Percentiles rank a stretch among this genome's conserved stretches.
phyloP scores from a whole-genome alignment of 2,329 filamentous ascomycete genomes.

The Penicillium capsulatum region DNA sequence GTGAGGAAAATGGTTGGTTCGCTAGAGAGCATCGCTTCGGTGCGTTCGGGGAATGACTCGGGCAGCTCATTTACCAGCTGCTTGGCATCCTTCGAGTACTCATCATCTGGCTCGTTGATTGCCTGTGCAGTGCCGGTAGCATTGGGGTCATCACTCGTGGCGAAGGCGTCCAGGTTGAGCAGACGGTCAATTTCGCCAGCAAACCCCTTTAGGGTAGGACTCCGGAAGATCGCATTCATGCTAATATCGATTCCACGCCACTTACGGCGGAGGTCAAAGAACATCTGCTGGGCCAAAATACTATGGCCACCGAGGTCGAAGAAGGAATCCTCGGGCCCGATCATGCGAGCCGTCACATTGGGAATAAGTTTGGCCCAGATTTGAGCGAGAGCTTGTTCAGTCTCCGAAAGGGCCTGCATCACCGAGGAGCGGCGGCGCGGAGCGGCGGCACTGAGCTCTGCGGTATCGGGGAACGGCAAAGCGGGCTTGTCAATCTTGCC shows the following conservation, averaged over 20 bases:
- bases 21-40: slow-evolving; percentile 31
- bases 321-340: slow-evolving; percentile 62
- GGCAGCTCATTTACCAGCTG: slow-evolving; percentile 51
- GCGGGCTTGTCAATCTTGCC: slow-evolving; percentile 77
- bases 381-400: slow-evolving; percentile 63
- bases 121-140: slow-evolving; percentile 42
- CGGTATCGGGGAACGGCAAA: slow-evolving; percentile 74
- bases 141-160: slow-evolving; percentile 38
- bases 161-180: slow-evolving; percentile 46
- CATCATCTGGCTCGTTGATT: slow-evolving; percentile 40
- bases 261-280: slow-evolving; percentile 64
- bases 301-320: slow-evolving; percentile 79
- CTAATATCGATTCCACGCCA: slow-evolving; percentile 62
- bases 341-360: slow-evolving; percentile 62
- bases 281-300: slow-evolving; percentile 74
- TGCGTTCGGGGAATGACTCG: slow-evolving; percentile 33
- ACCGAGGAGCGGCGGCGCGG: slow-evolving; percentile 49
- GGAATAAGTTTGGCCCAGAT: slow-evolving; percentile 71
- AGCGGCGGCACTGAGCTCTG: slow-evolving; percentile 58
- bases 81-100: slow-evolving; percentile 51
- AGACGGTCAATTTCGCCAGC: slow-evolving; percentile 53
- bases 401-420: slow-evolving; percentile 48
- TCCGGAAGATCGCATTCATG: slow-evolving; percentile 67
- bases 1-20: slow-evolving; percentile 70
- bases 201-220: slow-evolving; percentile 59